A percentile compares a stretch with the other conserved stretches of the same genome.
These are phyloP conservation scores for Apophysomyces sp. DNA, from an alignment of 371 early-diverging fungal genomes.

Conservation along the genomic window DNA sequence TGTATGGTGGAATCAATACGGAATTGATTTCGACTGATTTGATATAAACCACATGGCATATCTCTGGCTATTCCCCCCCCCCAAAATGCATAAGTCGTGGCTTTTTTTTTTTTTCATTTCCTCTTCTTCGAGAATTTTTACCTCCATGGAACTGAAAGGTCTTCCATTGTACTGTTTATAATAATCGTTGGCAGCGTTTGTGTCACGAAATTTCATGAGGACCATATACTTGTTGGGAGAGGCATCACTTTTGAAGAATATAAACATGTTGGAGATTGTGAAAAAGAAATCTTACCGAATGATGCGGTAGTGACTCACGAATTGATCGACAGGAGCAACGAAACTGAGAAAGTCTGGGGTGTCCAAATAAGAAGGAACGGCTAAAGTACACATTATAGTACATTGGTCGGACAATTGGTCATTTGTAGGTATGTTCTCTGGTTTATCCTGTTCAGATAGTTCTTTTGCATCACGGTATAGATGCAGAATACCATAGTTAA, in stretches of 20 bases:
- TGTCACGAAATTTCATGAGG: slow-evolving; percentile 70
- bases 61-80: slow-evolving; percentile 68
- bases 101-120: too few species aligned
- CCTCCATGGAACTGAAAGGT: slow-evolving; percentile 81
- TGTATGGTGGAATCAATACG: slow-evolving; percentile 52
- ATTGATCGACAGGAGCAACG: slow-evolving; percentile 61
- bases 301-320: slow-evolving; percentile 67
- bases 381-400: slow-evolving; percentile 72
- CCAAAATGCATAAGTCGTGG: too few species aligned
- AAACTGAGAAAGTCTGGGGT: slow-evolving; percentile 83
- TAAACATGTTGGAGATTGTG: too few species aligned
- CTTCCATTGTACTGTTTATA: slow-evolving; percentile 77
- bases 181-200: slow-evolving; percentile 62
- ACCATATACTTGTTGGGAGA: slow-evolving; percentile 85
- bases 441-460: slow-evolving; percentile 28
- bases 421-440: slow-evolving; percentile 9
- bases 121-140: too few species aligned
- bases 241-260: slow-evolving; percentile 53
- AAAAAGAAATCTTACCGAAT: slow-evolving; percentile 46
- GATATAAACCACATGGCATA: slow-evolving; percentile 77
- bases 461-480: slow-evolving; percentile 61
- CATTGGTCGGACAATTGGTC: slow-evolving; percentile 36
- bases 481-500: slow-evolving; percentile 65
- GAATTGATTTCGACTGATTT: slow-evolving; percentile 59
- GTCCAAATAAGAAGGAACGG: slow-evolving; percentile 86